These are phyloP conservation scores for Cystobasidium onofrii DNA, from an alignment of 768 basidiomycete genomes.

Conservation along the genomic window DNA sequence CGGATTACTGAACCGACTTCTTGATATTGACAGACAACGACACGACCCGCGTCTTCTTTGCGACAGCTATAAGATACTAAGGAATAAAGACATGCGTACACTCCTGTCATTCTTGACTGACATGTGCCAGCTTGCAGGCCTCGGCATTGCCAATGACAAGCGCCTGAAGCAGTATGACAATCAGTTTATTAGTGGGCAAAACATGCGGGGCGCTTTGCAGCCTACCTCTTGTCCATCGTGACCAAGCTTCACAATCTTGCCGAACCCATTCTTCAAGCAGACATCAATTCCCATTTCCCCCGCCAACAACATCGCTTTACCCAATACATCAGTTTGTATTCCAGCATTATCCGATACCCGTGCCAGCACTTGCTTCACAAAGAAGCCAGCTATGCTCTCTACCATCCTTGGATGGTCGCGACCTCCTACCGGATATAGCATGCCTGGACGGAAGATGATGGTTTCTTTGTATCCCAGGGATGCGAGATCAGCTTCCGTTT, in stretches of 20 bases:
- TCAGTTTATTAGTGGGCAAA: not conserved
- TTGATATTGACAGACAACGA: not conserved
- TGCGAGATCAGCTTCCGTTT: constrained; percentile 63
- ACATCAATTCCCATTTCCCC: constrained; percentile 6
- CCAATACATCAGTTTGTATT: constrained; percentile 8
- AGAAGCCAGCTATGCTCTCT: constrained; percentile 52
- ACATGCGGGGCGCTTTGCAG: not conserved
- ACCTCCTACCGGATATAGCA: constrained; percentile 51
- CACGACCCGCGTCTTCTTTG: too few relatives aligned
- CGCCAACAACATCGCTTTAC: constrained; percentile 1
- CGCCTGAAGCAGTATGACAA: not conserved
- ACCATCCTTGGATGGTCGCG: constrained; percentile 48
- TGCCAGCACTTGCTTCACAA: constrained; percentile 9
- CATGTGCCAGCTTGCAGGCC: constrained; percentile 8
- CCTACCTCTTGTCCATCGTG: constrained; percentile 8
- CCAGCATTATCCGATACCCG: constrained; percentile 11
- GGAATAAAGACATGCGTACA: not conserved
- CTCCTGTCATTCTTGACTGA: not conserved
- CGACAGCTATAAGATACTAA: too few relatives aligned
- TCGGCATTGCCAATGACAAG: constrained; percentile 16
- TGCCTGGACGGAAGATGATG: constrained; percentile 60
- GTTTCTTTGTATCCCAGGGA: constrained; percentile 62
- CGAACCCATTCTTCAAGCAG: not conserved
- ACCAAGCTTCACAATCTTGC: not conserved
- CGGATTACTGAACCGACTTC: not conserved